Conservation (phyloP, 2,329 filamentous ascomycete species). For the Fusarium scirpi region DNA sequence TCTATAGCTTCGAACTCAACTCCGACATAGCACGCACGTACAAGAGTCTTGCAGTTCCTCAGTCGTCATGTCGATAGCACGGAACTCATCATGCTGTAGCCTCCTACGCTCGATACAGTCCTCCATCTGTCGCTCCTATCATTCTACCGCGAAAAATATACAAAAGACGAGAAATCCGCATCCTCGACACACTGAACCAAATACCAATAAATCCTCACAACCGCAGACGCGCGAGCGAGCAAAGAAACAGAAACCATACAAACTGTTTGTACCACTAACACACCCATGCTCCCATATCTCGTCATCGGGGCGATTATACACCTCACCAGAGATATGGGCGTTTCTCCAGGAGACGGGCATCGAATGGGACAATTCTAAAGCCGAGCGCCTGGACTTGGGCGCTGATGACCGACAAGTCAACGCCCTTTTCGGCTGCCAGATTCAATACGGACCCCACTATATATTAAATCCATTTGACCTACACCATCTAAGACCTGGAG, state of each 20-base stretch:
- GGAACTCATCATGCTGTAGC: conserved; percentile 26
- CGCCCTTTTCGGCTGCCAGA: conserved; percentile 36
- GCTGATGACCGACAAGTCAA: conserved; percentile 19
- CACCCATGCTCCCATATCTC: conserved; percentile 36
- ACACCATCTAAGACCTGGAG: conserved; percentile 49
- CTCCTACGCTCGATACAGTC: conserved; percentile 26
- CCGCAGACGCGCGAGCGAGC: background rate
- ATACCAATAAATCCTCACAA: background rate
- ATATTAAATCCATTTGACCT: conserved; percentile 52
- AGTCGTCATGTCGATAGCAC: conserved; percentile 45
- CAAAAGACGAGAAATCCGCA: background rate
- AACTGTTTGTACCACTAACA: conserved; percentile 42
- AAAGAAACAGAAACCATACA: background rate
- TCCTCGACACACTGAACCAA: background rate
- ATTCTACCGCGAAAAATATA: conserved; percentile 14
- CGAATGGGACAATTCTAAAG: conserved; percentile 42
- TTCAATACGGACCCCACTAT: conserved; percentile 48
- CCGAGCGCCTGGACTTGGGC: conserved; percentile 23
- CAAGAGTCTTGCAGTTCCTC: background rate
- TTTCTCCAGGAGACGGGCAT: conserved; percentile 48
- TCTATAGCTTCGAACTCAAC: background rate
- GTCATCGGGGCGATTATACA: conserved; percentile 44
- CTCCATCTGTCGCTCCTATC: conserved; percentile 26
- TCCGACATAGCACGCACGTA: too few species aligned
- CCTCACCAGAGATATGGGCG: conserved; percentile 45